Conservation (phyloP, 805 yeast species). For the Pichia nanzhaoensis region DNA sequence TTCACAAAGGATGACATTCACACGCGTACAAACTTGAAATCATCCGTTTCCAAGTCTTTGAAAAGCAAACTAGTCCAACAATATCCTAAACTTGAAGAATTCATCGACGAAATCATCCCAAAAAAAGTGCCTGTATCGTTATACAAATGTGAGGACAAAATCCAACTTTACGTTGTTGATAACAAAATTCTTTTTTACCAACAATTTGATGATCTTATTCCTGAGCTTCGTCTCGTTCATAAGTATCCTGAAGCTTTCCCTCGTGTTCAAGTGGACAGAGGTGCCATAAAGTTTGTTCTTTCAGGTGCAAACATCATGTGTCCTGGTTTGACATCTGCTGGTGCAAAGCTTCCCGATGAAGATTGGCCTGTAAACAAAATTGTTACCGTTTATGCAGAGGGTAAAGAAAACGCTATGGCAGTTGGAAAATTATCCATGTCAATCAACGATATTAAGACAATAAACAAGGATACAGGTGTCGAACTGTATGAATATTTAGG, state of each 20-base stretch:
- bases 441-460: slow-evolving; percentile 75
- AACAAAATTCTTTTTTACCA: slow-evolving; percentile 72
- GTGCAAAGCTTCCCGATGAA: slow-evolving; percentile 76
- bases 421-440: slow-evolving; percentile 84
- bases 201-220: slow-evolving; percentile 73
- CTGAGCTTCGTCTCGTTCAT: slow-evolving; percentile 69
- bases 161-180: slow-evolving; percentile 69
- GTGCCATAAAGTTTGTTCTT: slow-evolving; percentile 92
- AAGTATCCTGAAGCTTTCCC: slow-evolving; percentile 82
- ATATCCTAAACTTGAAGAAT: slow-evolving; percentile 68
- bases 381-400: slow-evolving; percentile 85
- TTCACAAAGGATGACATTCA: slow-evolving; percentile 84
- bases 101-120: slow-evolving; percentile 77
- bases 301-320: slow-evolving; percentile 97
- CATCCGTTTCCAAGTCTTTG: slow-evolving; percentile 89
- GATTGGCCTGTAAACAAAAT: slow-evolving; percentile 59
- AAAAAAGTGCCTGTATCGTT: slow-evolving; percentile 77
- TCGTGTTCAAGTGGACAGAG: slow-evolving; percentile 83
- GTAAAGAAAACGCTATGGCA: slow-evolving; percentile 86
- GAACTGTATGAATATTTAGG: slow-evolving; percentile 80
- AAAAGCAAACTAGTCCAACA: slow-evolving; percentile 66
- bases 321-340: slow-evolving; percentile 84
- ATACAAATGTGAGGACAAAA: slow-evolving; percentile 84
- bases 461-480: slow-evolving; percentile 85
- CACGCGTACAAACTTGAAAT: slow-evolving; percentile 84